Evolutionary conservation across 2,329 filamentous ascomycete species (phyloP).

Genomic region (Trichophyton benhamiae): DNA sequence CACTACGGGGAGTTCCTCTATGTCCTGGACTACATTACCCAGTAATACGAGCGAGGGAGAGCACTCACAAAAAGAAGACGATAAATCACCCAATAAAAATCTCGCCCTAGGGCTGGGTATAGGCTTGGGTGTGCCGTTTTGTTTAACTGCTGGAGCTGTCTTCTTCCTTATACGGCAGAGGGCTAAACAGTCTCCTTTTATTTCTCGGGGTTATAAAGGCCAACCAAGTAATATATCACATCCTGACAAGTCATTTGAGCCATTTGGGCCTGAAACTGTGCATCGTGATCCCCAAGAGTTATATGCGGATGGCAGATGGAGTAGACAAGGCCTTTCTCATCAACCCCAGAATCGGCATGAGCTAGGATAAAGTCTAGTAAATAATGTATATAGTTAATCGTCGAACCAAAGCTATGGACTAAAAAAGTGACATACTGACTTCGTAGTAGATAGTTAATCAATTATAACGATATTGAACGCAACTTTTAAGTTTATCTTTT

Average conservation of each 20-base stretch:
- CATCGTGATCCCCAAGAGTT: not conserved
- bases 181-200: not conserved
- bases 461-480: too few species aligned
- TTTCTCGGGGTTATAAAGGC: not conserved
- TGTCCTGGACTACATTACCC: not conserved
- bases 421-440: not conserved
- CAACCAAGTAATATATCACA: not conserved
- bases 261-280: not conserved
- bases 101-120: not conserved
- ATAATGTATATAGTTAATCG: not conserved
- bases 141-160: not conserved
- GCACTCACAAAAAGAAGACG: not conserved
- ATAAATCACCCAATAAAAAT: not conserved
- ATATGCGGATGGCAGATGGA: not conserved
- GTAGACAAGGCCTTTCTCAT: not conserved
- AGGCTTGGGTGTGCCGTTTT: not conserved
- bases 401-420: not conserved
- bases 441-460: not conserved
- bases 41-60: not conserved
- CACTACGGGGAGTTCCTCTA: conserved; percentile 18
- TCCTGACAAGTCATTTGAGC: not conserved
- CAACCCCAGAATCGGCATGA: not conserved
- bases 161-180: not conserved
- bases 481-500: too few species aligned
- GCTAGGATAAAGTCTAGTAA: not conserved